These are phyloP conservation scores for Aphanocladium album DNA, from an alignment of 2,329 filamentous ascomycete species.

Conservation along the genomic window DNA sequence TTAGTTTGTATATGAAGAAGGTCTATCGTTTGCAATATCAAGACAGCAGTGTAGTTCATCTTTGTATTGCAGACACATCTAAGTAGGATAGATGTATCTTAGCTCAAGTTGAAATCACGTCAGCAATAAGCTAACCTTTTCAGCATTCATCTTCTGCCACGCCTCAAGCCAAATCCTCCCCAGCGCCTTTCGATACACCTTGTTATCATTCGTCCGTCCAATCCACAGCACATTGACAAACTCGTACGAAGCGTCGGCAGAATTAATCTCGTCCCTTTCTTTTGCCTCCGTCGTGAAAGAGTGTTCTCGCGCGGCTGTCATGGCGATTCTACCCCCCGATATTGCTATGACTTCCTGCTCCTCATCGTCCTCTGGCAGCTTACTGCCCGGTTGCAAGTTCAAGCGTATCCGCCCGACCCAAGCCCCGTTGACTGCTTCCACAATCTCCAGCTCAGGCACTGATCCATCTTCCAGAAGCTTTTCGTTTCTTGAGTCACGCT, in stretches of 20 bases:
- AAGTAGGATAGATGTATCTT: too few species aligned
- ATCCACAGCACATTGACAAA: slow-evolving; percentile 15
- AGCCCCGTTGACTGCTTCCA: neutral
- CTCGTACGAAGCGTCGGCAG: neutral
- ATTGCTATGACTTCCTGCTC: slow-evolving; percentile 11
- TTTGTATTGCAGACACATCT: too few species aligned
- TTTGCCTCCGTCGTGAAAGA: neutral
- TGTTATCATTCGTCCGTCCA: neutral
- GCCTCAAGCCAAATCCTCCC: slow-evolving; percentile 8
- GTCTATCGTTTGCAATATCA: too few species aligned
- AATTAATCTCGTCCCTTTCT: slow-evolving; percentile 1
- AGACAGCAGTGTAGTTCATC: too few species aligned
- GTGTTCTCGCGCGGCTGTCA: neutral
- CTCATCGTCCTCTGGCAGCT: neutral
- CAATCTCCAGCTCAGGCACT: slow-evolving; percentile 11
- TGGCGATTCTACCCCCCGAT: neutral
- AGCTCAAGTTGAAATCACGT: too few species aligned
- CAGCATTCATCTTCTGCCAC: slow-evolving; percentile 11
- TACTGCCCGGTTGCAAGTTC: slow-evolving; percentile 5
- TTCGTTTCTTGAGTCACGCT: neutral
- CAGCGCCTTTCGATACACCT: slow-evolving; percentile 10
- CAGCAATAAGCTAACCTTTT: neutral
- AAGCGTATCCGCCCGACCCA: slow-evolving; percentile 9
- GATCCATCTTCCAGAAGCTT: neutral
- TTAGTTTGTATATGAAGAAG: too few species aligned